Conservation (phyloP, 2,329 filamentous ascomycete genomes). For the Lasiodiplodia sp. region DNA sequence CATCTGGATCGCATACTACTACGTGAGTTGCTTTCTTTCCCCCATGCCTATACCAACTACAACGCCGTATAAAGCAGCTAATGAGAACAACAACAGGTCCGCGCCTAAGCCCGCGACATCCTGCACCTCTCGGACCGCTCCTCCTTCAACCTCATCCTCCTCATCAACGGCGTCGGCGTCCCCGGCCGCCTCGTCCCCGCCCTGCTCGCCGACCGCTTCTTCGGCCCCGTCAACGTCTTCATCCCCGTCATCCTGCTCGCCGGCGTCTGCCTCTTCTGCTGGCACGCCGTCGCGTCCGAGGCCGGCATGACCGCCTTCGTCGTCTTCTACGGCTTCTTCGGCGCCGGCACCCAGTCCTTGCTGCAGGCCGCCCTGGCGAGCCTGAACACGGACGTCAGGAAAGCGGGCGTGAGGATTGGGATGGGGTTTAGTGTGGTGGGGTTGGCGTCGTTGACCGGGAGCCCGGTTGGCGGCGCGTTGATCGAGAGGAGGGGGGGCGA, state of each 20-base stretch:
- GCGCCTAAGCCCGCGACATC: conserved; percentile 32
- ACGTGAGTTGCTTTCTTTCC: conserved; percentile 47
- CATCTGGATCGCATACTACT: conserved; percentile 65
- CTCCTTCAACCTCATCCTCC: conserved; percentile 21
- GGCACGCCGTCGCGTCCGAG: conserved; percentile 49
- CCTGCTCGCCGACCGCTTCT: conserved; percentile 50
- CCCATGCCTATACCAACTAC: no score
- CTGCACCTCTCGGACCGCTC: conserved; percentile 62
- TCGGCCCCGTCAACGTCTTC: conserved; percentile 54
- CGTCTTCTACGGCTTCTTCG: conserved; percentile 57
- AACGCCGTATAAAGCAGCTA: neutral
- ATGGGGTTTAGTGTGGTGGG: conserved; percentile 46
- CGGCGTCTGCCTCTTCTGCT: conserved; percentile 54
- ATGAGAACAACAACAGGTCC: neutral
- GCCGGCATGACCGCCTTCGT: conserved; percentile 53
- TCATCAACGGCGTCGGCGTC: conserved; percentile 32
- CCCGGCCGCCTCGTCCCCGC: conserved; percentile 59
- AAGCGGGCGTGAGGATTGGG: conserved; percentile 55
- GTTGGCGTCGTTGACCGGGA: conserved; percentile 40
- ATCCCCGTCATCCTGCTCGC: conserved; percentile 46
- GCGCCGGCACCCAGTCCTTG: conserved; percentile 54
- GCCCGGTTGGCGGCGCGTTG: conserved; percentile 42
- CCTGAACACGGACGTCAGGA: conserved; percentile 51
- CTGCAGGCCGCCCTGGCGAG: conserved; percentile 52
- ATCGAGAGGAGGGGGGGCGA: conserved; percentile 45